Conservation (phyloP, 2,329 filamentous ascomycete species). For the Fusarium piperis region DNA sequence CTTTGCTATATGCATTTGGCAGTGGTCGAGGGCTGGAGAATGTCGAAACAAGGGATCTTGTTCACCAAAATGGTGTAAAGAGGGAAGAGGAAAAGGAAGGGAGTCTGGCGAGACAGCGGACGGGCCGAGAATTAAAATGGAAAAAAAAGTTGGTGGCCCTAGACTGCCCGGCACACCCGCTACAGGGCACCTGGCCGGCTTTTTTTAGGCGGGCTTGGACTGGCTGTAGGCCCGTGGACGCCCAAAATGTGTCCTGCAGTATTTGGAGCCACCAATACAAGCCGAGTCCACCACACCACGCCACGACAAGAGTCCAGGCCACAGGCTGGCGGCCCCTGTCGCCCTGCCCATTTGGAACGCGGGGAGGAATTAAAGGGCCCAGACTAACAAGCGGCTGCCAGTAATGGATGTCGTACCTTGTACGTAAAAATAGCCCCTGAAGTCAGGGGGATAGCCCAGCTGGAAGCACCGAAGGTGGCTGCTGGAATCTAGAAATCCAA, state of each 20-base stretch:
- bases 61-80: constrained; percentile 44
- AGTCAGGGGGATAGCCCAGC: neutral
- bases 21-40: constrained; percentile 30
- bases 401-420: constrained; percentile 15
- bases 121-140: constrained; percentile 33
- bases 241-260: constrained; percentile 12
- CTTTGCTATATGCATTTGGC: constrained; percentile 67
- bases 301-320: neutral
- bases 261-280: constrained; percentile 2
- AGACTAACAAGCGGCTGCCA: constrained; percentile 16
- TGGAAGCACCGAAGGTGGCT: constrained; percentile 2
- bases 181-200: constrained; percentile 16
- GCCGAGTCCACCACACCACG: neutral
- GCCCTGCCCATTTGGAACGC: constrained; percentile 33
- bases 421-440: constrained; percentile 36
- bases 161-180: constrained; percentile 11
- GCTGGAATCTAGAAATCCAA: constrained; percentile 13
- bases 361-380: constrained; percentile 33
- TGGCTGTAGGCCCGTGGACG: constrained; percentile 12
- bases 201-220: constrained; percentile 25
- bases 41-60: constrained; percentile 22
- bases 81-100: constrained; percentile 26
- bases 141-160: constrained; percentile 34
- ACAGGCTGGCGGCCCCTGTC: constrained; percentile 2
- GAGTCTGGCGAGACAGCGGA: constrained; percentile 18